Evolutionary conservation across 2,329 filamentous ascomycete genomes (phyloP), one percentile per base, ranked within the genome.

Genomic region (Hymenoscyphus occultus): DNA sequence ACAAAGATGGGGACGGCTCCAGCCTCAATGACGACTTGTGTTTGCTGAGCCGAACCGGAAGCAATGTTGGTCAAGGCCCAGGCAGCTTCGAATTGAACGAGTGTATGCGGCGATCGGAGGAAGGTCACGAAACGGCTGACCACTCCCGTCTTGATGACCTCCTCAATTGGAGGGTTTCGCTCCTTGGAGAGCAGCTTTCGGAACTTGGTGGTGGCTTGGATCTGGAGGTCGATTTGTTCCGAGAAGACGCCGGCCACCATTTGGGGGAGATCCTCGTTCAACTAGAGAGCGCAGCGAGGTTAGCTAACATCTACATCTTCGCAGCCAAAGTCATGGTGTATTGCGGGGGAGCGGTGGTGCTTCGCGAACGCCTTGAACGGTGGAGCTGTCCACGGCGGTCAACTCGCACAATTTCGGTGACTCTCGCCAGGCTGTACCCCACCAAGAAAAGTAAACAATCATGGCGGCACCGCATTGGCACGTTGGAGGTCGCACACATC

Each of bases 41-140:
- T 99, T 82, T 99, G 95, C 73, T 92, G 90, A 67, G 95, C 95
- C 66, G 94, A 98, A 68, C 95, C 95, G 60, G 94, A 98, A 68
- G 95, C 95, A 79, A 99, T 99, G 84, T 99, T 99, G 83, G 95
- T 99, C 76, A 99, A 83, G 69, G 95, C 95, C 95, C 95, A 99
- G 56, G 95, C 95, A 75, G 95, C 95, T 84, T 99, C 95, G 77
- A 99, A 99, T 80, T 99, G 95, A 64, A 99, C 95, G 59, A 99
- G 86, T 40, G 95, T 98, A 80, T 99, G 95, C 70, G 95, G 95
- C 64, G 95, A 99, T 77, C 92, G 91, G 67, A 99, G 89, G 81
- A 99, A 99, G 80, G 97, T 93, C 80, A 99, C 95, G 76, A 99
- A 99, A 77, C 95, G 91, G 83, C 88, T 90, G 71, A 99, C 95